Percentiles rank a stretch among this genome's conserved stretches.
Evolutionary conservation across 331 rosid species (phyloP).

Genomic region (Rosa hybrid): DNA sequence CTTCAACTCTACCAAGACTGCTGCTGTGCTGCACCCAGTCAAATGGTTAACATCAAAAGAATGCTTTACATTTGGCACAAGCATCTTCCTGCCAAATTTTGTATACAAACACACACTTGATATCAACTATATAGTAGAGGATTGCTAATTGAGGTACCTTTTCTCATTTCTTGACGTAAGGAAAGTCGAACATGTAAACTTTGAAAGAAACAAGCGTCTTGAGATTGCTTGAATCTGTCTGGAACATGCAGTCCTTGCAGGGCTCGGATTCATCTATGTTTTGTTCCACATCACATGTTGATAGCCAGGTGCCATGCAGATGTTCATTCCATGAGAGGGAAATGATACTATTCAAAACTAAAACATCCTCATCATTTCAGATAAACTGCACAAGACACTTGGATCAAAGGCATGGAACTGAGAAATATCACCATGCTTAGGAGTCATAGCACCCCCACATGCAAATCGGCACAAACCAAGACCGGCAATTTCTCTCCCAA

Average conservation of each 20-base stretch:
- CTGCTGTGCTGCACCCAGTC: neutral
- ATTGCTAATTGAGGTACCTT: neutral
- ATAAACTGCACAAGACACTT: neutral
- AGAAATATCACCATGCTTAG: neutral
- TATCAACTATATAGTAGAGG: neutral
- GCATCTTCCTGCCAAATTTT: neutral
- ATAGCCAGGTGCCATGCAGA: neutral
- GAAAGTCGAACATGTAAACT: neutral
- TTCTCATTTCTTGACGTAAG: conserved; percentile 7
- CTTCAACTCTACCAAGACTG: neutral
- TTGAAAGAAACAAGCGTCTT: neutral
- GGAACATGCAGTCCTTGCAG: neutral
- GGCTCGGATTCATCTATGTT: neutral
- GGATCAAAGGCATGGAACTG: neutral
- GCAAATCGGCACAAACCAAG: neutral
- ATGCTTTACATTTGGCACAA: neutral
- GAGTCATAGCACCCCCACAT: neutral
- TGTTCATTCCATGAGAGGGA: neutral
- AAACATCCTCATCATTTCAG: neutral
- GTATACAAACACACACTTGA: neutral
- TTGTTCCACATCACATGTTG: neutral
- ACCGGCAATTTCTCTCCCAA: neutral
- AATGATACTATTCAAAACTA: neutral
- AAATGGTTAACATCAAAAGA: neutral
- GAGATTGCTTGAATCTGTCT: neutral